Evolutionary conservation across 306 rosid species (phyloP), one percentile per base, ranked within the genome.

Genomic region (Cajanus cajan): DNA sequence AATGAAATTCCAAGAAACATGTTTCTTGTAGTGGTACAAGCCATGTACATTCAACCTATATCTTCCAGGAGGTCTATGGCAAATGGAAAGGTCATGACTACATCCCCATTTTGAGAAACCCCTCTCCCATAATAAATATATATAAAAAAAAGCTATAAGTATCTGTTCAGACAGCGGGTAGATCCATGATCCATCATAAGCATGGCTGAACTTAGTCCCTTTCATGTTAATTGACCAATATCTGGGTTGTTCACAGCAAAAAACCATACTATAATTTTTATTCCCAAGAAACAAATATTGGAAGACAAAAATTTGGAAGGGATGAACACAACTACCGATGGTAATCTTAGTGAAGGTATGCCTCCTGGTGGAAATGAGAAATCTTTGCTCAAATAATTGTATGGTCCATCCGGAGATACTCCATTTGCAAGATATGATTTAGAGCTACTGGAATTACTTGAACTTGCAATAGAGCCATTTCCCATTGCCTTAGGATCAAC

Each of bases 381-480:
- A 75, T 92, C 96, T 61, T 79, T 87, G 89, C 89, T 88, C 33
- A 82, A 83, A 80, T 81, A 78, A 80, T 83, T 80, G 76, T 77
- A 80, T 50, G 87, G 73, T 87, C 84, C 90, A 34, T 91, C 96
- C 36, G 80, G 86, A 81, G 79, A 80, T 61, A 88, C 94, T 78
- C 99, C 99, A 88, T 95, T 95, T 69, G 91, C 90, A 91, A 93
- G 93, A 86, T 72, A 52, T 14, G 85, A 83, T 82, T 69, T 85
- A 81, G 90, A 62, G 85, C 81, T 83, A 86, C 83, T 77, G 19
- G 94, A 87, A 89, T 58, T 86, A 84, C 98, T 94, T 65, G 99
- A 95, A 85, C 98, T 90, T 25, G 88, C 93, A 74, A 90, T 52
- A 82, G 91, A 87, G 57, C 94, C 98, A 87, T 93, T 95, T 82